Evolutionary conservation across 1,284 basidiomycete genomes (phyloP), one percentile per base, ranked within the genome.

Genomic region (Caloboletus inedulis): DNA sequence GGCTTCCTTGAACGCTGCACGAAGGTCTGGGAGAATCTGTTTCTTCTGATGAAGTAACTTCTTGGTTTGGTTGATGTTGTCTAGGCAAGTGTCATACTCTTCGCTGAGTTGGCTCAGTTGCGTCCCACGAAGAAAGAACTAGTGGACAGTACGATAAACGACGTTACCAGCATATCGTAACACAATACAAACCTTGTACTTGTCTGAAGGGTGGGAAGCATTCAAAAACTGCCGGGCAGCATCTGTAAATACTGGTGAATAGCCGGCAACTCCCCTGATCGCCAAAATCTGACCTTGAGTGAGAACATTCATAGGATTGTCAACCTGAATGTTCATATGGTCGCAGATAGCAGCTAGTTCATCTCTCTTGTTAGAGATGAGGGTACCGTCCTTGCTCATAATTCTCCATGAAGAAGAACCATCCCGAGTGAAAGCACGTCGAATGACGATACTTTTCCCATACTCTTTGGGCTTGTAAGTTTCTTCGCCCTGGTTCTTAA

Each of bases 81-180:
- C 75, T 27, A 87, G 72, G 61, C 91, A 89, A 2, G 80, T 76
- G 36, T 89, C 82, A 66, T 99, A 99, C 66, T 95, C 90, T 27
- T 91, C 85, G 6, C 83, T 84, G 21, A 99, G 84, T 63, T 95
- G 89, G 33, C 85, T 84, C 25, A 99, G 84, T 60, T 94, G 91
- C 0, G 96, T 99, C 9, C 97, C 97, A 30, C 86, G 83, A 40
- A 98, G 79, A 80, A 98, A 99, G 69, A 98, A 94, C 91, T 94
- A 65, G 30, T 33, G 39, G 43, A 52, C 16, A 4, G 43, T n/a
- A 27, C 43, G 8, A 45, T 37, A 30, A 40, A 49, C 9, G 19
- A 43, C 3, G 16, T 7, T 25, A n/a, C 23, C 25, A 21, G 21
- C 8, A 31, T 5, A 29, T 25, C 16, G 18, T 8, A 16, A 25